Base-by-base conservation (phyloP, 495 filamentous ascomycete species). In the Xylaria sp. region DNA sequence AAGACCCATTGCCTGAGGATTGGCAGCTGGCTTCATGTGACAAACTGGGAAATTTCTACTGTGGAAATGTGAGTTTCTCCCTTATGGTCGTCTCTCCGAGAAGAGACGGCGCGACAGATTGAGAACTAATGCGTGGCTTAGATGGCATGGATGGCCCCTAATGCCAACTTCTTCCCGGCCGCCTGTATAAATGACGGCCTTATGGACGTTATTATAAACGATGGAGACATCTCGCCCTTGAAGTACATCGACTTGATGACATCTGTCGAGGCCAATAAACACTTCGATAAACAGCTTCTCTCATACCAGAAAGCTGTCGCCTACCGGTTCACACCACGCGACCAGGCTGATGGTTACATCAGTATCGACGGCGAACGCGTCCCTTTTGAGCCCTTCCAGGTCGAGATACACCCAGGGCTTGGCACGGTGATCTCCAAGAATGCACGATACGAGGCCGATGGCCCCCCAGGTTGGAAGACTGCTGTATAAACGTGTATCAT, bases 301-400 rank as follows among this genome's bases (percentile, higher is more conserved):
- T 84, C 85, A 15, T 94, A 97, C 75, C 86, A 90, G 67, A 99
- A 99, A 78, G 85, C 97, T 4, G 82, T 83, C 40, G 95, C 90
- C 0, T 99, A 94, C 77, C 88, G 96, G 43, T 89, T 99, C 71
- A 88, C 91, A 0, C 96, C 96, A 0, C 90, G 89, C 26, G 82
- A 87, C 61, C 83, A 89, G 82, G 71, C 85, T 83, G 84, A 87
- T 58, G 94, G 96, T 5, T 96, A 93, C 80, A 95, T 99, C 79
- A 95, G 93, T 77, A 93, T 99, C 74, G 96, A 99, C 74, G 96
- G 96, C 33, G 96, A 99, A 80, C 84, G 88, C 29, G 83, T 97
- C 14, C 92, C 93, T 1, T 98, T 95, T 74, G 90, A 90, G 68
- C 90, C 93, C 0, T 95, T 97, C 79, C 96, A 99, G 82, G 93